Base-by-base conservation (phyloP, 2,329 filamentous ascomycete species). In the Colletotrichum sp. region DNA sequence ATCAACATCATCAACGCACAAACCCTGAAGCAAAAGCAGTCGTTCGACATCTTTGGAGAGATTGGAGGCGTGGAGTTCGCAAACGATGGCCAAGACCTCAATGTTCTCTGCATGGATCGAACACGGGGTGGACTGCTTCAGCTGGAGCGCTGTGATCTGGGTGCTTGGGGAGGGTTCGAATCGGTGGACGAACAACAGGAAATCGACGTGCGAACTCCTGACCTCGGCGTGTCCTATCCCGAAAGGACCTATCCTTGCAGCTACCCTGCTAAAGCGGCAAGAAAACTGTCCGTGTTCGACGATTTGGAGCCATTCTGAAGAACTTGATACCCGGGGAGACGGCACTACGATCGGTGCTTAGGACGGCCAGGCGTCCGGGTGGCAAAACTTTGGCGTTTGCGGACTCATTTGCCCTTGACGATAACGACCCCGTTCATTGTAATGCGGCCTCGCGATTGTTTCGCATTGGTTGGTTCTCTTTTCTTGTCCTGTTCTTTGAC, bases 21-120 rank as follows among this genome's bases (percentile, higher is more conserved):
- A 80, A 92, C 88, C 0, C 95, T 92, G 79, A 83, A 87, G 26
- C 88, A 88, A n/a, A 92, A 92, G 82, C 94, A 96, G 83, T 91
- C 90, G 0, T 85, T 96, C 12, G 93, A 95, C 76, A 89, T 96
- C 71, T 95, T 96, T 82, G 94, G 95, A 44, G 93, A 95, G 80
- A 91, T 95, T 75, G 94, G 91, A 9, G 95, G 95, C 21, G 85
- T 94, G 6, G 88, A 89, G 24, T 93, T 96, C 78, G 87, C 92
- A 6, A 91, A 93, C 55, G 92, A 92, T 65, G 95, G 94, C 0
- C 89, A 91, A 71, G 91, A 93, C 71, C 83, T 96, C n/a, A 90
- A 92, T 69, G 87, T 95, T 3, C 89, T 94, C 12, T 95, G 94
- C 79, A 90, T 89, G 65, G 94, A 96, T 80, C 84, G 83, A 49